These are phyloP conservation scores for Tuber indicum DNA, from an alignment of 495 filamentous ascomycete genomes.

Conservation along the genomic window DNA sequence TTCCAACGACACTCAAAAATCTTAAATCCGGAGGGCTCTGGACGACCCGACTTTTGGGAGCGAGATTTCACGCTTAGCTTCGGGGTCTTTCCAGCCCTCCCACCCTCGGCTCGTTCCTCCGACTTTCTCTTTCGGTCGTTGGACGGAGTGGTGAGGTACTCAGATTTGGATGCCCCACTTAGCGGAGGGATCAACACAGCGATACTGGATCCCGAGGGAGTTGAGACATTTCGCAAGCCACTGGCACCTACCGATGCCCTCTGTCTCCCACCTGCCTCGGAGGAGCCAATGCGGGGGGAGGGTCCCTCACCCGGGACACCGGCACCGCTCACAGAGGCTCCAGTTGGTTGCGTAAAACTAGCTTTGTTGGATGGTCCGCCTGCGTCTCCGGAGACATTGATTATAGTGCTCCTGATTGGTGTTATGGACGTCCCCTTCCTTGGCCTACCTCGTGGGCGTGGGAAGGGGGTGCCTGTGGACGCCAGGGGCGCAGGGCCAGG, in stretches of 20 bases:
- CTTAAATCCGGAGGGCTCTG: constrained; percentile 34
- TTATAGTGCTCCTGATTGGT: not conserved
- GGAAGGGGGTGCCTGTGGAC: not conserved
- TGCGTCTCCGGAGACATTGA: not conserved
- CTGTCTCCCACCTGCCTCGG: not conserved
- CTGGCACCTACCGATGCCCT: not conserved
- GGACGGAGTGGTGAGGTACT: not conserved
- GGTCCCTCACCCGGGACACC: not conserved
- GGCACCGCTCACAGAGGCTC: not conserved
- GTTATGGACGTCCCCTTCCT: not conserved
- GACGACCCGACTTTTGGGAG: not conserved
- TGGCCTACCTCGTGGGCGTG: not conserved
- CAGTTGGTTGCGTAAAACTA: not conserved
- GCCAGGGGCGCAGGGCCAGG: not conserved
- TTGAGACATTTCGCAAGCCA: not conserved
- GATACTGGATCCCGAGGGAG: not conserved
- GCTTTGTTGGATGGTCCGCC: not conserved
- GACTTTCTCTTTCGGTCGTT: constrained; percentile 10
- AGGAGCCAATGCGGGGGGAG: not conserved
- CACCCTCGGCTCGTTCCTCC: constrained; percentile 10
- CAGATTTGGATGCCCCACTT: not conserved
- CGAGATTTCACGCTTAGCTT: not conserved
- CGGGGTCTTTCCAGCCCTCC: not conserved
- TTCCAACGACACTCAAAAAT: constrained; percentile 56
- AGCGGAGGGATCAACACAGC: not conserved